Conservation (phyloP, 495 filamentous ascomycete genomes). For the Cenococcum geophilum region DNA sequence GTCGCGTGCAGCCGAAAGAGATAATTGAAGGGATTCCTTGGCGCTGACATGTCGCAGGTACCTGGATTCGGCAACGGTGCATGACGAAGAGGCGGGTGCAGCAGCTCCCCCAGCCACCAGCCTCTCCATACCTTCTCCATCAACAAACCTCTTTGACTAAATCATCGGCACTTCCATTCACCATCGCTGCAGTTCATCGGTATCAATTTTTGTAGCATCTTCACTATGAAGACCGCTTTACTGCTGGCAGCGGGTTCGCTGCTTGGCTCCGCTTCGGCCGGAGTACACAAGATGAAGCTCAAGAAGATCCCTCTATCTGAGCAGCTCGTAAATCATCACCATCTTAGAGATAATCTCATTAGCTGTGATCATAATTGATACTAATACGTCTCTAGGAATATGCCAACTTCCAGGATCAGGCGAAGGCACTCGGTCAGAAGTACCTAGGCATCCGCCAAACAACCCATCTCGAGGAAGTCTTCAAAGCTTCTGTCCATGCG, state of each 20-base stretch:
- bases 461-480: slow-evolving; percentile 63
- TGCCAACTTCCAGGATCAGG: slow-evolving; percentile 73
- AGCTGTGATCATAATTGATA: slow-evolving; percentile 6
- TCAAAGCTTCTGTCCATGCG: slow-evolving; percentile 63
- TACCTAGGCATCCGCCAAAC: slow-evolving; percentile 84
- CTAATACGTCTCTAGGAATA: slow-evolving; percentile 47
- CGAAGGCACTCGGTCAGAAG: slow-evolving; percentile 76
- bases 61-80: too few species aligned
- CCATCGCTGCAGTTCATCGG: background rate
- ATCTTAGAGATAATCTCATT: background rate
- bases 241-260: slow-evolving; percentile 71
- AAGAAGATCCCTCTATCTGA: slow-evolving; percentile 91
- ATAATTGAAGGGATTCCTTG: too few species aligned
- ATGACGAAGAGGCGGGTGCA: too few species aligned
- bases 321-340: slow-evolving; percentile 66
- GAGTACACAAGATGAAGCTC: slow-evolving; percentile 89
- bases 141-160: too few species aligned
- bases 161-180: background rate
- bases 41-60: too few species aligned
- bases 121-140: too few species aligned
- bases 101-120: too few species aligned
- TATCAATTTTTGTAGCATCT: slow-evolving; percentile 1
- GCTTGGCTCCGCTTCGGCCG: slow-evolving; percentile 75
- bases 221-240: slow-evolving; percentile 72
- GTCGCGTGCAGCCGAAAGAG: too few species aligned